Conservation (phyloP, 495 filamentous ascomycete species). For the Daldinia loculata region DNA sequence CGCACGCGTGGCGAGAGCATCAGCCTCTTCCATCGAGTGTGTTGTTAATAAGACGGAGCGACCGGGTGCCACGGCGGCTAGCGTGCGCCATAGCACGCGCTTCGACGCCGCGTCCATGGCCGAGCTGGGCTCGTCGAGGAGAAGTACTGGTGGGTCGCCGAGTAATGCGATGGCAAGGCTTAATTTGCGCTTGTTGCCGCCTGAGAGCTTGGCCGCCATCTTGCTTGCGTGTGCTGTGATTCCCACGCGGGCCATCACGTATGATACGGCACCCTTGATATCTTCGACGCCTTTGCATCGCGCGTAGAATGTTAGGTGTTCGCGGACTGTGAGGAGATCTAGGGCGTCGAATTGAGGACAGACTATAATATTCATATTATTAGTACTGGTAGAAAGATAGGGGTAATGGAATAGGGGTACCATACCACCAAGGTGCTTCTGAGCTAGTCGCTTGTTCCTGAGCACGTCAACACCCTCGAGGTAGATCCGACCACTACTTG, state of each 20-base stretch:
- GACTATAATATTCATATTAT: slow-evolving; percentile 53
- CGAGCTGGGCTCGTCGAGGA: slow-evolving; percentile 69
- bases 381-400: background rate
- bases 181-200: slow-evolving; percentile 74
- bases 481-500: slow-evolving; percentile 66
- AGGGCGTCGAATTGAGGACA: slow-evolving; percentile 69
- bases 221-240: slow-evolving; percentile 58
- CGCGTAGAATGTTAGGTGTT: slow-evolving; percentile 72
- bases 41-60: slow-evolving; percentile 66
- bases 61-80: slow-evolving; percentile 59
- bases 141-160: slow-evolving; percentile 69
- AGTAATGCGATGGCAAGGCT: slow-evolving; percentile 71
- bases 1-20: slow-evolving; percentile 67
- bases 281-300: slow-evolving; percentile 65
- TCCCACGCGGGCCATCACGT: slow-evolving; percentile 61
- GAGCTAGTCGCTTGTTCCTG: slow-evolving; percentile 31
- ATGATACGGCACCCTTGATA: slow-evolving; percentile 61
- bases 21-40: slow-evolving; percentile 75
- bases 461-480: slow-evolving; percentile 69
- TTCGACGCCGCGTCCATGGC: slow-evolving; percentile 73
- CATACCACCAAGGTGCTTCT: slow-evolving; percentile 42
- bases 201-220: slow-evolving; percentile 66
- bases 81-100: slow-evolving; percentile 68
- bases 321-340: slow-evolving; percentile 67
- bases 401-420: background rate